Conservation (phyloP, 2,329 filamentous ascomycete species). For the Parastagonospora avenae region DNA sequence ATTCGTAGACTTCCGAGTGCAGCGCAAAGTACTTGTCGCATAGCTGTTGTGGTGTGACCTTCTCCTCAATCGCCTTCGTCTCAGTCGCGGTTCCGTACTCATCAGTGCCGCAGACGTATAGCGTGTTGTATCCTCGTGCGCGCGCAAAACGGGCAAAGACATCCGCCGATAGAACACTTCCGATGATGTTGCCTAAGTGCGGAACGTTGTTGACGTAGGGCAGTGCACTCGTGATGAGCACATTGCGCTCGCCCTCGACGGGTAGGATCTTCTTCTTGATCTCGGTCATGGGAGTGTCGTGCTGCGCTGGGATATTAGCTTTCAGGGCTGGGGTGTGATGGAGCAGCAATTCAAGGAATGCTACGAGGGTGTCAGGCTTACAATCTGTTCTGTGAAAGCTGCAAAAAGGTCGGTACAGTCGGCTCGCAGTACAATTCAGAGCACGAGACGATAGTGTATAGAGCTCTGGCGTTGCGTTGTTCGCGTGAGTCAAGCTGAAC, state of each 20-base stretch:
- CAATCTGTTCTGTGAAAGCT: not conserved
- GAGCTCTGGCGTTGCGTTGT: conserved; percentile 9
- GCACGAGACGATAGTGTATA: not conserved
- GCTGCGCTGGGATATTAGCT: conserved; percentile 3
- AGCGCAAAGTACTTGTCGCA: conserved; percentile 92
- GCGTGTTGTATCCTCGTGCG: conserved; percentile 76
- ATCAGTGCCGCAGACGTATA: conserved; percentile 88
- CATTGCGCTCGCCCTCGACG: conserved; percentile 71
- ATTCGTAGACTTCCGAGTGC: conserved; percentile 90
- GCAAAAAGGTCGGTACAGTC: not conserved
- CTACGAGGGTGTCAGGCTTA: not conserved
- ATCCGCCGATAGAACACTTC: conserved; percentile 78
- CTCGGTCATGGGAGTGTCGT: conserved; percentile 27
- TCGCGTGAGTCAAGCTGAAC: conserved; percentile 30
- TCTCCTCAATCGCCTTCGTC: conserved; percentile 91
- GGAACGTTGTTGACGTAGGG: conserved; percentile 79
- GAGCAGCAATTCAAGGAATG: too few species aligned
- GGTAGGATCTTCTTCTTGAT: conserved; percentile 54
- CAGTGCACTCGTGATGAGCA: conserved; percentile 88
- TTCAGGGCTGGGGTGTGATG: not conserved
- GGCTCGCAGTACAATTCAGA: too few species aligned
- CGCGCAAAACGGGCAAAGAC: conserved; percentile 78
- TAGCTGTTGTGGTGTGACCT: conserved; percentile 78
- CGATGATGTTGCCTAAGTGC: conserved; percentile 66
- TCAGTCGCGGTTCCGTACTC: conserved; percentile 97